phyloP scores from a whole-genome alignment of 2,329 filamentous ascomycete species.

The Aspergillus caelatus region DNA sequence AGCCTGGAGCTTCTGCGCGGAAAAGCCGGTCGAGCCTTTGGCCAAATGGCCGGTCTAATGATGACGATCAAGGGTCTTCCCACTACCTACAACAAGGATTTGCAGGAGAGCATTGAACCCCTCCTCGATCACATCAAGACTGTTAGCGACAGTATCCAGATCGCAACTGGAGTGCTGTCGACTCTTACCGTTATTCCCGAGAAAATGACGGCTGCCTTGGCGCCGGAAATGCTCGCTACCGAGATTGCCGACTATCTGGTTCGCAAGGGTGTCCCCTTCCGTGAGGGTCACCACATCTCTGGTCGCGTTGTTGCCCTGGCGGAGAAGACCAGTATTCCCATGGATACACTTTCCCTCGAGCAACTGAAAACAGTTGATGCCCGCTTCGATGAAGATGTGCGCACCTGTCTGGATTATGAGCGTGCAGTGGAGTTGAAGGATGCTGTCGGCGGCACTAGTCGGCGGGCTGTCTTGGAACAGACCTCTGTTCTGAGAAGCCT shows the following conservation, averaged over 20 bases:
- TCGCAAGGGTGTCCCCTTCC: conserved; percentile 67
- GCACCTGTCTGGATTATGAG: conserved; percentile 76
- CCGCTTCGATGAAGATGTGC: conserved; percentile 72
- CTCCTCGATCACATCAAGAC: conserved; percentile 84
- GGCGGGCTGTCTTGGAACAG: conserved; percentile 67
- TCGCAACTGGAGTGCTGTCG: conserved; percentile 77
- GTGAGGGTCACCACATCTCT: conserved; percentile 78
- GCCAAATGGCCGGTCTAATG: conserved; percentile 79
- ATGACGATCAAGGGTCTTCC: conserved; percentile 75
- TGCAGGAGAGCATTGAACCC: conserved; percentile 87
- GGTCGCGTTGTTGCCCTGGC: conserved; percentile 72
- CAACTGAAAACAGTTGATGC: conserved; percentile 69
- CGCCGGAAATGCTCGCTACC: conserved; percentile 79
- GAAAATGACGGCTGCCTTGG: conserved; percentile 77
- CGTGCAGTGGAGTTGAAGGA: conserved; percentile 77
- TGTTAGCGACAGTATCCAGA: conserved; percentile 76
- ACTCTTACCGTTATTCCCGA: conserved; percentile 71
- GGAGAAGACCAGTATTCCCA: conserved; percentile 66
- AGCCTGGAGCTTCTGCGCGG: conserved; percentile 75
- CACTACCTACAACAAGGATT: conserved; percentile 85
- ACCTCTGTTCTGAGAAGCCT: conserved; percentile 64
- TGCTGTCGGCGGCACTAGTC: conserved; percentile 77
- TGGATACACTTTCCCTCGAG: conserved; percentile 69
- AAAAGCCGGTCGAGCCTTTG: conserved; percentile 75
- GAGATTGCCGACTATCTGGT: conserved; percentile 54